Evolutionary conservation across 352 stramenopile species (phyloP).

Genomic region (Phytopythium aichiense): DNA sequence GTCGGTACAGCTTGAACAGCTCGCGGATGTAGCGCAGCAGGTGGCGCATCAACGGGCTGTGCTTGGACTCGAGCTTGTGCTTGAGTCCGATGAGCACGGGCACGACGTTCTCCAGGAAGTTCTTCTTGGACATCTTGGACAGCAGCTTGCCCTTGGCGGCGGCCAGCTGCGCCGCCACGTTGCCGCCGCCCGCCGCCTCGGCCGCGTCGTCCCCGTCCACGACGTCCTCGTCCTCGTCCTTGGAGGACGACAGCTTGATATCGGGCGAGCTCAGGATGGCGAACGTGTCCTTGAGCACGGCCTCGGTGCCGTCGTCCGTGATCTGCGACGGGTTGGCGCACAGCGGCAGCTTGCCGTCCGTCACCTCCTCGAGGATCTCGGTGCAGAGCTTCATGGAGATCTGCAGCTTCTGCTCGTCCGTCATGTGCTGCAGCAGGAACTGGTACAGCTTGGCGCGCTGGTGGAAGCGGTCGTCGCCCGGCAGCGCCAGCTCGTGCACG

Average conservation of each 20-base stretch:
- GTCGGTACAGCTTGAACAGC: slow-evolving; percentile 91
- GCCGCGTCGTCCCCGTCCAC: slow-evolving; percentile 56
- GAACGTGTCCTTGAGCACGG: slow-evolving; percentile 84
- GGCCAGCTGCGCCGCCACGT: slow-evolving; percentile 68
- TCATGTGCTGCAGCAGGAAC: slow-evolving; percentile 93
- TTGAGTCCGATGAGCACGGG: slow-evolving; percentile 96
- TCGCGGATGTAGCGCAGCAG: slow-evolving; percentile 94
- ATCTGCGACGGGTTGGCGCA: slow-evolving; percentile 75
- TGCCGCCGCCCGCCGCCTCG: slow-evolving; percentile 30
- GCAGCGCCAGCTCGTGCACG: slow-evolving; percentile 55
- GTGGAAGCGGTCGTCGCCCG: slow-evolving; percentile 46
- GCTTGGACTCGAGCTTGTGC: slow-evolving; percentile 90
- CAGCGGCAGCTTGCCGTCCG: slow-evolving; percentile 70
- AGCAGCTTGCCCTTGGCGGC: slow-evolving; percentile 92
- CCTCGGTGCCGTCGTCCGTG: slow-evolving; percentile 84
- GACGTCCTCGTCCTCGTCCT: slow-evolving; percentile 51
- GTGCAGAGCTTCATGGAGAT: slow-evolving; percentile 94
- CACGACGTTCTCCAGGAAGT: slow-evolving; percentile 96
- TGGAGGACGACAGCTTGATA: slow-evolving; percentile 75
- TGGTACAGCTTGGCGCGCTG: slow-evolving; percentile 91
- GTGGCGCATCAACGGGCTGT: slow-evolving; percentile 92
- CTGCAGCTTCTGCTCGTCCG: slow-evolving; percentile 95
- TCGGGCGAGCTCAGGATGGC: slow-evolving; percentile 82
- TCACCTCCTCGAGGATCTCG: slow-evolving; percentile 91
- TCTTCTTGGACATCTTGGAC: slow-evolving; percentile 96